Base-by-base conservation (phyloP, 176 grass and related monocot species). In the Tuctoria greenei region DNA sequence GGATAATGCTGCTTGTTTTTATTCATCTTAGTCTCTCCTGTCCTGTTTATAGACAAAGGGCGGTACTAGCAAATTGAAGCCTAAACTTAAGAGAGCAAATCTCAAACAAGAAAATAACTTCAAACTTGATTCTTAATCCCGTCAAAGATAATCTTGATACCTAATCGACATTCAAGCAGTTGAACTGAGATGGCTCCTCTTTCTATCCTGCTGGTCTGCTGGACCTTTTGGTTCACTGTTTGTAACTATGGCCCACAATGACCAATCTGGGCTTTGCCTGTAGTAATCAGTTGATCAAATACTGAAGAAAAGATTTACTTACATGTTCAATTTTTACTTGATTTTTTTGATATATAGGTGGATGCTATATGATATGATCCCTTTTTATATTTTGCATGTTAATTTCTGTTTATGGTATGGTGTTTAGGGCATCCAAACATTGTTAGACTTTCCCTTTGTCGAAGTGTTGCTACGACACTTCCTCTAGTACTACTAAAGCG, bases 381-480 rank as follows among this genome's bases (percentile, higher is more conserved):
- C 4, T 47, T 55, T 46, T 39, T n/a, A 37, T 13, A 57, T 39
- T 81, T 69, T 50, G 12, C 36, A 52, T 71, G 8, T 39, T n/a
- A 12, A 76, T 45, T 27, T 68, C 26, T 67, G 2, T 13, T 68
- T 8, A 11, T 13, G 15, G 23, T 66, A 40, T 14, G 37, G 20
- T 72, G 23, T 85, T 55, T 13, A 79, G 15, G 42, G 20, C 17
- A 67, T 67, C 34, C 54, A 74, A 67, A 74, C 12, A 51, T 60
- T 52, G 56, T 75, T 44, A 24, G n/a, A 59, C 10, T 69, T 86
- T 1, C 25, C 76, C 43, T 85, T 77, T n/a, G 13, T 9, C 36
- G n/a, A n/a, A n/a, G n/a, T n/a, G n/a, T n/a, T n/a, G n/a, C n/a
- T n/a, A n/a, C n/a, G n/a, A n/a, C n/a, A n/a, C n/a, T n/a, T n/a